phyloP scores from a whole-genome alignment of 495 filamentous ascomycete species.

The Xylaria flabelliformis region DNA sequence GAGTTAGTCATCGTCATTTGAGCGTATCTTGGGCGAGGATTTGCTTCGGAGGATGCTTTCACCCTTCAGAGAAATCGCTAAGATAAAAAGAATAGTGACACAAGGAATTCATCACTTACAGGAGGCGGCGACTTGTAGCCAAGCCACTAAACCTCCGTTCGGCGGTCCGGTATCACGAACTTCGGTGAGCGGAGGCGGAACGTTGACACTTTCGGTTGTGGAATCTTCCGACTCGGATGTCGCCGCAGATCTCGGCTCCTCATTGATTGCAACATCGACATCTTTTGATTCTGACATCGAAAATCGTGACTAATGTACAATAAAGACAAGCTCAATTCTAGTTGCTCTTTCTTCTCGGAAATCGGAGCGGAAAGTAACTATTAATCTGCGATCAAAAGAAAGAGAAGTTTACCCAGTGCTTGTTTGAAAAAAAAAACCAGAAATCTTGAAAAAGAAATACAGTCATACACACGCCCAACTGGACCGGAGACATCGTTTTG shows the following conservation, averaged over 20 bases:
- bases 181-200: background rate
- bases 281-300: background rate
- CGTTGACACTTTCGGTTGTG: background rate
- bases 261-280: background rate
- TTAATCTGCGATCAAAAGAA: background rate
- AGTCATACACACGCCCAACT: background rate
- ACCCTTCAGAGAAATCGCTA: background rate
- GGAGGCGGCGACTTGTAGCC: constrained; percentile 37
- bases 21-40: background rate
- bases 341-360: background rate
- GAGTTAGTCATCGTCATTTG: background rate
- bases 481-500: background rate
- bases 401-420: too few species aligned
- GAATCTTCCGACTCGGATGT: constrained; percentile 8
- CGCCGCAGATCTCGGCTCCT: background rate
- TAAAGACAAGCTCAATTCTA: background rate
- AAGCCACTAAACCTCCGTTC: constrained; percentile 39
- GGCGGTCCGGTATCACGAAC: constrained; percentile 24
- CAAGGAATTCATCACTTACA: constrained; percentile 9
- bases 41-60: background rate
- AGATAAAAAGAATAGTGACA: background rate
- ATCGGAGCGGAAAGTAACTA: background rate
- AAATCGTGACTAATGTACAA: background rate
- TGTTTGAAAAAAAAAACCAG: background rate
- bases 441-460: background rate